Evolutionary conservation across 2,329 filamentous ascomycete species (phyloP), one percentile per base, ranked within the genome.

Genomic region (Xylariaceae sp.): DNA sequence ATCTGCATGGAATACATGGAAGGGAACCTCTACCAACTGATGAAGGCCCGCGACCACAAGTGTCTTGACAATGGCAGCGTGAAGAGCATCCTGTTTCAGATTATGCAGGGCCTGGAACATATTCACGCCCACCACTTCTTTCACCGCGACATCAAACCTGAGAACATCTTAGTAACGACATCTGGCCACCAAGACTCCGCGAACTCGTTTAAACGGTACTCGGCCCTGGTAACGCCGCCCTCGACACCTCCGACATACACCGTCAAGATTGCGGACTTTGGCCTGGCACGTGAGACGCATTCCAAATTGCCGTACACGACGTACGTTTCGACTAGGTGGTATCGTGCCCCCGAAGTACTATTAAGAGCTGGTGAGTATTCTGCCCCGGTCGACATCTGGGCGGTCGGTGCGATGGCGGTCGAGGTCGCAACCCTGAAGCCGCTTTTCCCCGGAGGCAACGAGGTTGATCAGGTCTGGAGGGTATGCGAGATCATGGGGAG

Each of bases 1-100:
- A 99, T 99, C 65, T 88, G 86, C 70, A 99, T 99, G 95, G 95
- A 99, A 78, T 97, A 96, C 76, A 99, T 99, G 95, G 95, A 99
- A 73, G 95, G 95, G 48, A 99, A 99, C 74, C 82, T 99, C 1
- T 99, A 99, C 75, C 95, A 99, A 75, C 78, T 99, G 61, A 99
- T 99, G 95, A 99, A 99, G 79, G 89, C 95, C 50, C 87, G 95
- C 57, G 95, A 99, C 66, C 93, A 97, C 80, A 98, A 98, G 75
- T 89, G 82, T 61, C 82, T 99, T 23, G 95, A 99, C 70, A 89
- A 90, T 52, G 85, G 84, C 59, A 96, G 91, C 67, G 95, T 99
- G 59, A 98, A 99, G 82, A 98, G 93, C 78, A 96, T 99, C 61
- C 81, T 99, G 40, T 97, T 90, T 76, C 95, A 99, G 78, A 99